Evolutionary conservation across 2,329 filamentous ascomycete genomes (phyloP), one percentile per base, ranked within the genome.

Genomic region (Pyrenophora tritici-repentis): DNA sequence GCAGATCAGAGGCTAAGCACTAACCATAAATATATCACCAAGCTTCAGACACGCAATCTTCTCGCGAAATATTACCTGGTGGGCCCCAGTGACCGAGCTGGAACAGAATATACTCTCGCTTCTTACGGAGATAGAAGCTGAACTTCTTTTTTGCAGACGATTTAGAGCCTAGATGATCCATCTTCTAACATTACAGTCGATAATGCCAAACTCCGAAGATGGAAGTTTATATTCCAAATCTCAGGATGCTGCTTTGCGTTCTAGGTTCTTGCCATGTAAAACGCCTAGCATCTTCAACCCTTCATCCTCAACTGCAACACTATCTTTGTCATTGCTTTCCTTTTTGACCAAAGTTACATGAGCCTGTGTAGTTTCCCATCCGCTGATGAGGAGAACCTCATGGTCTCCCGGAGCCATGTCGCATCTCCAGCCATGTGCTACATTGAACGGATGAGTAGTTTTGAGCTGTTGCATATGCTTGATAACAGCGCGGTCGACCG

Each of bases 311-410:
- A 10, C 41, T 26, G 16, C 41, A 32, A 55, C 47, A 47, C 48
- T 35, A 12, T 58, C 46, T 18, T 42, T n/a, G 35, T 51, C 26
- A 17, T 53, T 26, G 29, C 24, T 17, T 16, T 34, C 41, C 33
- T 54, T 49, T 22, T 39, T 53, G 16, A 41, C 31, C 24, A 64
- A 66, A 34, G 47, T 48, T 45, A 38, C 26, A 47, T 65, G 53
- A 17, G 51, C 46, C 47, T 63, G 47, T 29, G 49, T 32, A 41
- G 39, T 58, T n/a, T 43, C 40, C 58, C 61, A 65, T n/a, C 62
- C 63, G 16, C 55, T 63, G 40, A 71, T 60, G 16, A 65, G 33
- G 14, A 67, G 38, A 29, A 53, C 50, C 53, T 71, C 66, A 18
- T 59, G 55, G 36, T 45, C 62, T 47, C 49, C 62, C 34, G 52